Evolutionary conservation across 169 alveolate species (phyloP), one percentile per base, ranked within the genome.

Genomic region (Eimeria praecox): DNA sequence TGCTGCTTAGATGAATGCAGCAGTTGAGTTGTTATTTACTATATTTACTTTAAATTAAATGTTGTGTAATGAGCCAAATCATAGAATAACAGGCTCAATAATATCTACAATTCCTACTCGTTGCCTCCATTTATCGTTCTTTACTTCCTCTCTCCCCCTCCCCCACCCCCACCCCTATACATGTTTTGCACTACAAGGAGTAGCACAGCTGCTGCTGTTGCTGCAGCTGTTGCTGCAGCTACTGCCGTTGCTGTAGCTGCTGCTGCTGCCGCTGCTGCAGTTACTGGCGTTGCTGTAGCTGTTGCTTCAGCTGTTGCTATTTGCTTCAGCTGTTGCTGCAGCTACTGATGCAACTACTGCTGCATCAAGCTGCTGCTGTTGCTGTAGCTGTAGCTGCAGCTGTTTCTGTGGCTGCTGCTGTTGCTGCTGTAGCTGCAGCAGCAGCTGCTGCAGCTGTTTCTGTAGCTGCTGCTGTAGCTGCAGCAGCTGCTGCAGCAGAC

Each of bases 351-450:
- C 62, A 12, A 20, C 62, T 12, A 64, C 77, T 0, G 77, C 77
- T 18, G 77, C n/a, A 30, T 0, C 77, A 18, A 64, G 77, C 77
- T 18, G 77, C 77, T 64, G 3, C 77, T 64, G n/a, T 12, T 64
- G 77, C 77, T 64, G 77, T 30, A 27, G 33, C 78, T 20, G 78
- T 33, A n/a, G 78, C 78, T 20, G 78, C 78, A 20, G 78, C 78
- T 66, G 33, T 3, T 27, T 2, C 40, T 27, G 38, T 14, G n/a
- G 62, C 62, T 12, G 62, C 5, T 12, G 62, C 18, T 12, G 62
- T 20, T 52, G 62, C 62, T 52, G 18, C 24, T 2, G 62, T 20
- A 20, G 62, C 62, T 12, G 18, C 62, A 52, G 62, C 62, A 52
- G 62, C 62, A 52, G 62, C 62, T 52, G 62, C 62, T 0, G 18